Evolutionary conservation across 192 early-diverging fungal species (phyloP), one percentile per base, ranked within the genome.

Genomic region (Coemansia sp.): DNA sequence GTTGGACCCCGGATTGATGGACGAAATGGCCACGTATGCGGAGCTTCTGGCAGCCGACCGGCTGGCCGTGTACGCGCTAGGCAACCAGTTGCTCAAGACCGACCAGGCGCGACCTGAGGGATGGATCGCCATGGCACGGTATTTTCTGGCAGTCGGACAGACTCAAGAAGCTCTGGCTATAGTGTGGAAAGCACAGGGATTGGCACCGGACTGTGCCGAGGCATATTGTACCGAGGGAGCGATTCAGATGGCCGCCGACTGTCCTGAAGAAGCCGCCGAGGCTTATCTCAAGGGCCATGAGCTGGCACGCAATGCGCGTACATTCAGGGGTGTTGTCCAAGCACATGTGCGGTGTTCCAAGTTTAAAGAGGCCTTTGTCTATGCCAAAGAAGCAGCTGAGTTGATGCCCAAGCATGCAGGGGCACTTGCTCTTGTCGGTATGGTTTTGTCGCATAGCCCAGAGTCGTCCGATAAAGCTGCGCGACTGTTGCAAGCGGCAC

Each of bases 81-180:
- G 71, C 25, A 65, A 51, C 66, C 57, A 72, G 42, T 56, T 82
- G 51, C 65, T 82, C 18, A 60, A 65, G 30, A 48, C 60, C 2
- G 80, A 82, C 55, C 65, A 76, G 58, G 22, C 56, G 31, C 55
- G 71, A 0, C 61, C 82, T 7, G 77, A 78, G 40, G 77, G 73
- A 0, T 84, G 82, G 82, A 60, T 76, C 6, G 70, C 72, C 54
- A 80, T 80, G 75, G 82, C 82, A 28, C 70, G 73, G 29, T 80
- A 72, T 34, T 69, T 79, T 50, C 33, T 62, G 48, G 18, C 63
- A 42, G 36, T 42, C 0, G 73, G 70, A 1, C 70, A 80, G 20
- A 64, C 66, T 40, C 67, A 80, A 50, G 77, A 79, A 42, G 73
- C 77, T 2, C 66, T 84, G 68, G 71, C 77, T 0, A 66, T 84